Evolutionary conservation across 768 basidiomycete species (phyloP), one percentile per base, ranked within the genome.

Genomic region (Chalciporus chontae): DNA sequence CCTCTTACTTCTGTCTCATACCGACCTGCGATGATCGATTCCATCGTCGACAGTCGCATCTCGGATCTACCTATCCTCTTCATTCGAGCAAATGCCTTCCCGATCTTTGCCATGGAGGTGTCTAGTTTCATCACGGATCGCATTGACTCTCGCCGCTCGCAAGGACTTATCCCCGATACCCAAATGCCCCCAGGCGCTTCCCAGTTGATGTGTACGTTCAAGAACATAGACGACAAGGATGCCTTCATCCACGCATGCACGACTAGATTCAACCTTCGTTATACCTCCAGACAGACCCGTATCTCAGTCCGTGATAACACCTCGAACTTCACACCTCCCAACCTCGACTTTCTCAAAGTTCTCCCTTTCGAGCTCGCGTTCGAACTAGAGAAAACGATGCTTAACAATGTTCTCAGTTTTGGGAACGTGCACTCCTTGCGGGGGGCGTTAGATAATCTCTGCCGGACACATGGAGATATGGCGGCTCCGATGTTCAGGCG

Each of bases 351-450:
- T 40, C 57, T 74, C 34, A 17, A 39, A 3, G 45, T 52, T 1
- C 40, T 74, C 5, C 58, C 63, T 4, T 73, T 73, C 39, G 56
- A 60, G 27, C 59, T 74, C 14, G 72, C 68, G 13, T 73, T 73
- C 40, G 70, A 72, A 43, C 55, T 70, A 5, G 70, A 73, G 24
- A 73, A 73, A 45, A 69, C 71, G 0, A 42, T 71, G n/a, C 49
- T 53, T 31, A 64, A 57, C 40, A 61, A 60, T 42, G 52, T 65
- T 10, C 55, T 73, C 10, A 65, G 53, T 29, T 42, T 48, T 0
- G 6, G 5, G 0, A 62, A 68, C n/a, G 64, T 59, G 23, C 27
- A 48, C n/a, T 54, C 49, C 4, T 43, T 73, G 55, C 47, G 40
- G 40, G 50, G 37, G 2, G 26, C 23, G 8, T 44, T 73, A 27